Evolutionary conservation across 805 yeast species (phyloP).

Genomic region (Metschnikowia cubensis): DNA sequence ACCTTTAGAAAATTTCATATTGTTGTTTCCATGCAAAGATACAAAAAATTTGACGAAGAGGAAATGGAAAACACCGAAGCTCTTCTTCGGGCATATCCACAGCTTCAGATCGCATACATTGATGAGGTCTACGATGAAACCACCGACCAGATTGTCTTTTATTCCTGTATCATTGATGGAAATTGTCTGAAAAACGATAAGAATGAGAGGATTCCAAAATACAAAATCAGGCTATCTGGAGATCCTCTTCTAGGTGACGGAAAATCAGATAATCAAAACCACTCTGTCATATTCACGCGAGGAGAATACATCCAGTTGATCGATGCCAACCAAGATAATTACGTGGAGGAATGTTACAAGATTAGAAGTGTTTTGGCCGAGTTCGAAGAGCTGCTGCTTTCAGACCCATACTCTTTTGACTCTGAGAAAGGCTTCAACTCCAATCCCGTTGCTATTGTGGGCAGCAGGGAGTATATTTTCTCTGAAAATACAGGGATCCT

Average conservation of each 20-base stretch:
- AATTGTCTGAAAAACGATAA: slow-evolving; percentile 59
- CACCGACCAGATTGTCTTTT: slow-evolving; percentile 61
- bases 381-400: slow-evolving; percentile 58
- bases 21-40: slow-evolving; percentile 83
- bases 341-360: slow-evolving; percentile 79
- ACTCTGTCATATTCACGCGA: slow-evolving; percentile 71
- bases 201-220: slow-evolving; percentile 61
- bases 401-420: slow-evolving; percentile 14
- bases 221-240: slow-evolving; percentile 75
- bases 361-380: slow-evolving; percentile 79
- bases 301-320: slow-evolving; percentile 83
- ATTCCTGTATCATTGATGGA: slow-evolving; percentile 77
- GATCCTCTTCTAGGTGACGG: slow-evolving; percentile 87
- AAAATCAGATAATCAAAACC: slow-evolving; percentile 83
- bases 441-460: slow-evolving; percentile 64
- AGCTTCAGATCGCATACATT: slow-evolving; percentile 83
- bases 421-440: slow-evolving; percentile 21
- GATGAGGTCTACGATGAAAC: slow-evolving; percentile 81
- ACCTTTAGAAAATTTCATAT: slow-evolving; percentile 80
- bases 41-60: slow-evolving; percentile 64
- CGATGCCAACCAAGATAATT: slow-evolving; percentile 86
- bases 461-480: slow-evolving; percentile 84
- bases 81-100: slow-evolving; percentile 79
- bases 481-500: slow-evolving; percentile 81
- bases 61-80: slow-evolving; percentile 80